phyloP scores from a whole-genome alignment of 176 grass and related monocot genomes.

The Avena insularis region DNA sequence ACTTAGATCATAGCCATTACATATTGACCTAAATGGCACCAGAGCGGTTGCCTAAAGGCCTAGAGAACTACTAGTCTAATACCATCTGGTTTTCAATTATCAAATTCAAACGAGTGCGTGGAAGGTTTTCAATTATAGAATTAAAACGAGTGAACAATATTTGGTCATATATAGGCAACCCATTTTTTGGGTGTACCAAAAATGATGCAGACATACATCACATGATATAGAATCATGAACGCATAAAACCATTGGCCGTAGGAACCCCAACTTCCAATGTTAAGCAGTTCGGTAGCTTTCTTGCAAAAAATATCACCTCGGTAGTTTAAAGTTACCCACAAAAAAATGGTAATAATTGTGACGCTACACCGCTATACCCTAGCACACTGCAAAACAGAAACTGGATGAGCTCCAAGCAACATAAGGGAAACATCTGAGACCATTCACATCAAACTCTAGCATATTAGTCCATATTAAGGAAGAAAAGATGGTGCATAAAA shows the following conservation, averaged over 20 bases:
- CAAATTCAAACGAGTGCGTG: background rate
- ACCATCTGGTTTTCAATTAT: background rate
- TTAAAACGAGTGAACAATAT: background rate
- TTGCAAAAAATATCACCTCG: background rate
- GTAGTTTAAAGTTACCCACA: background rate
- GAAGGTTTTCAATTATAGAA: background rate
- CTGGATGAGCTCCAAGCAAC: slow-evolving; percentile 18
- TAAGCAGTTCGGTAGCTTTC: slow-evolving; percentile 13
- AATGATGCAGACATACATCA: background rate
- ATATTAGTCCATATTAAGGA: background rate
- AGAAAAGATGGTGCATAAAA: slow-evolving; percentile 14
- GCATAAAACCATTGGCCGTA: background rate
- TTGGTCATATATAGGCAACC: slow-evolving; percentile 2
- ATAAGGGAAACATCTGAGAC: slow-evolving; percentile 25
- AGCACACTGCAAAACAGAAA: slow-evolving; percentile 21
- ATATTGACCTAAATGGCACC: background rate
- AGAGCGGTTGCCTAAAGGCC: background rate
- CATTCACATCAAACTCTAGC: slow-evolving; percentile 17
- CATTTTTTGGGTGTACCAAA: slow-evolving; percentile 30
- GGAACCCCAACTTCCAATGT: background rate
- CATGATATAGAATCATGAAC: background rate
- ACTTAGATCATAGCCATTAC: background rate
- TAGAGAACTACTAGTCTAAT: background rate
- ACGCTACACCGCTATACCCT: background rate
- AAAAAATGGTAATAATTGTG: background rate